Percentiles rank a stretch among this genome's conserved stretches.
These are phyloP conservation scores for Arctostaphylos glauca DNA, from an alignment of 148 eudicot genomes.

Conservation along the genomic window DNA sequence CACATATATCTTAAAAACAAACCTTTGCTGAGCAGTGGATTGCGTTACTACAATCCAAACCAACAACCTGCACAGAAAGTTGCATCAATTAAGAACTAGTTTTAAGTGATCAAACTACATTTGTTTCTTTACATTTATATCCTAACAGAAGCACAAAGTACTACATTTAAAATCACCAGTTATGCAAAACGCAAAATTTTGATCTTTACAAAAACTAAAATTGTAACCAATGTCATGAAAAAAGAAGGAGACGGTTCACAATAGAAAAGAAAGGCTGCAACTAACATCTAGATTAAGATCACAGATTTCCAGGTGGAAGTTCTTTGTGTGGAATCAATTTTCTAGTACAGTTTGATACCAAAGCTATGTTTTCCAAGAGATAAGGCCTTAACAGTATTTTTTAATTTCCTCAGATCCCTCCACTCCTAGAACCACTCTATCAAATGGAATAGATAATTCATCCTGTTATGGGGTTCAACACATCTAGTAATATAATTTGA, in stretches of 20 bases:
- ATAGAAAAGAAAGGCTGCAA: not conserved
- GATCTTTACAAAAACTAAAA: not conserved
- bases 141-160: not conserved
- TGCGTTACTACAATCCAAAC: conserved; percentile 93
- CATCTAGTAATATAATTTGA: not conserved
- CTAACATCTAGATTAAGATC: not conserved
- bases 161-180: not conserved
- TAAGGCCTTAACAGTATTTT: not conserved
- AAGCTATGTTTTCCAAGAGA: not conserved
- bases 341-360: not conserved
- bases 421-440: not conserved
- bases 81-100: conserved; percentile 5
- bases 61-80: conserved; percentile 58
- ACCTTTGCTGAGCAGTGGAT: conserved; percentile 98
- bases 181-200: not conserved
- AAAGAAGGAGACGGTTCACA: not conserved
- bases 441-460: not conserved
- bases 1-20: conserved; percentile 21
- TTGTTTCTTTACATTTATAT: not conserved
- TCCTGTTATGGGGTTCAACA: not conserved
- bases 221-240: not conserved
- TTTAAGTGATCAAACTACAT: not conserved
- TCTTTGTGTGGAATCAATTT: not conserved
- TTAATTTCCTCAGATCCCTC: not conserved
- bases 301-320: not conserved